Conservation (phyloP, 2,329 filamentous ascomycete genomes). For the Helicocarpus griseus region DNA sequence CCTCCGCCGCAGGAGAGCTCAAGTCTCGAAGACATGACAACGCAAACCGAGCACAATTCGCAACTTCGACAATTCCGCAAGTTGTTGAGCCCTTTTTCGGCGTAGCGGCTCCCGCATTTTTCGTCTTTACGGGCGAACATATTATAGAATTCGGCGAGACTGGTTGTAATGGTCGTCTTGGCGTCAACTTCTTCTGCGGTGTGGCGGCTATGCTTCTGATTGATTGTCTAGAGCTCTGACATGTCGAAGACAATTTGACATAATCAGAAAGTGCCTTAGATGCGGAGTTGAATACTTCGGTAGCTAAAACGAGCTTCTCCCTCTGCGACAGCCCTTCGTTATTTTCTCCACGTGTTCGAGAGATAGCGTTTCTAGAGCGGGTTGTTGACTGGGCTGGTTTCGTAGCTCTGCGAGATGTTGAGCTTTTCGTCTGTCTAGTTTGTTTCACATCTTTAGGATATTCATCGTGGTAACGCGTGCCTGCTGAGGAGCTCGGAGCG, state of each 20-base stretch:
- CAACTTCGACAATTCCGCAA: constrained; percentile 22
- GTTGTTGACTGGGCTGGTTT: constrained; percentile 19
- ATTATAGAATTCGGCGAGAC: constrained; percentile 22
- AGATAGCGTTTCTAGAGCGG: constrained; percentile 17
- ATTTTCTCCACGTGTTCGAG: constrained; percentile 20
- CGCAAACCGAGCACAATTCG: constrained; percentile 32
- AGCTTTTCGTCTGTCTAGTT: constrained; percentile 16
- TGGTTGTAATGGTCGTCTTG: constrained; percentile 17
- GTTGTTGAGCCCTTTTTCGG: constrained; percentile 7
- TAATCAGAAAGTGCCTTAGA: constrained; percentile 35
- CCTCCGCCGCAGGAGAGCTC: constrained; percentile 21
- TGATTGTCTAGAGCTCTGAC: constrained; percentile 3
- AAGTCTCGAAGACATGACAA: constrained; percentile 28
- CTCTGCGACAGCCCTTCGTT: constrained; percentile 23
- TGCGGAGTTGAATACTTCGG: constrained; percentile 37
- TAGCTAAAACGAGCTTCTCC: constrained; percentile 34
- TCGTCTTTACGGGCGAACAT: constrained; percentile 18
- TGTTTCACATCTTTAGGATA: constrained; percentile 17
- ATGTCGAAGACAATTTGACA: constrained; percentile 18
- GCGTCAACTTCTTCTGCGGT: constrained; percentile 7
- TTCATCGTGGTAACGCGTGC: constrained; percentile 12
- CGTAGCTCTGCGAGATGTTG: constrained; percentile 17
- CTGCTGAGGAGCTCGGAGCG: constrained; percentile 13
- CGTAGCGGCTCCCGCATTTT: constrained; percentile 5
- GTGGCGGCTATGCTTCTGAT: not conserved